Conservation (phyloP, 805 yeast species). For the Isabelozyma rhagii region DNA sequence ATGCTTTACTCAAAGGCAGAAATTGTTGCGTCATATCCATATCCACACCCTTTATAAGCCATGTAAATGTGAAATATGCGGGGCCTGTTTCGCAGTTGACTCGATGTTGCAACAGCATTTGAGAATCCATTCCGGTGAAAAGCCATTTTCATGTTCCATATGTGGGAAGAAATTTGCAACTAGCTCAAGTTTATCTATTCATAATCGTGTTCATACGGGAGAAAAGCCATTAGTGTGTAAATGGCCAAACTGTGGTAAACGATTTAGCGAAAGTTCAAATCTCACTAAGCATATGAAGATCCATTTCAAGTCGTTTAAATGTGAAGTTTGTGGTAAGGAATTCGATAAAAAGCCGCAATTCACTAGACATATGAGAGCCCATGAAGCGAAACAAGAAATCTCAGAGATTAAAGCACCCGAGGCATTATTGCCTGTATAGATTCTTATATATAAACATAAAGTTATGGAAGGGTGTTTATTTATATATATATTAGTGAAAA, state of each 20-base stretch:
- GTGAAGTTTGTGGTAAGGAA: slow-evolving; percentile 50
- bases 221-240: slow-evolving; percentile 82
- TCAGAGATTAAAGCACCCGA: neutral
- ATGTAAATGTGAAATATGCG: slow-evolving; percentile 66
- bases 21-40: slow-evolving; percentile 79
- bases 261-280: slow-evolving; percentile 87
- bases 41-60: slow-evolving; percentile 87
- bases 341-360: slow-evolving; percentile 46
- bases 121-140: slow-evolving; percentile 86
- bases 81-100: slow-evolving; percentile 71
- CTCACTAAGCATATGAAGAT: slow-evolving; percentile 83
- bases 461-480: too few relatives aligned
- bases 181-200: slow-evolving; percentile 77
- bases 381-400: neutral
- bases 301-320: slow-evolving; percentile 56
- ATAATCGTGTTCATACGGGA: slow-evolving; percentile 83
- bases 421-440: neutral
- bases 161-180: slow-evolving; percentile 84
- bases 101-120: slow-evolving; percentile 76
- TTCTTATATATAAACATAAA: neutral
- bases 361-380: slow-evolving; percentile 9
- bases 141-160: slow-evolving; percentile 69
- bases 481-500: too few relatives aligned
- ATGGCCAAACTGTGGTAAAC: slow-evolving; percentile 75
- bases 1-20: slow-evolving; percentile 79